A percentile compares a stretch with the other conserved stretches of the same genome.
These are phyloP conservation scores for Aspergillus clavatus DNA, from an alignment of 2,329 filamentous ascomycete genomes.

Conservation along the genomic window DNA sequence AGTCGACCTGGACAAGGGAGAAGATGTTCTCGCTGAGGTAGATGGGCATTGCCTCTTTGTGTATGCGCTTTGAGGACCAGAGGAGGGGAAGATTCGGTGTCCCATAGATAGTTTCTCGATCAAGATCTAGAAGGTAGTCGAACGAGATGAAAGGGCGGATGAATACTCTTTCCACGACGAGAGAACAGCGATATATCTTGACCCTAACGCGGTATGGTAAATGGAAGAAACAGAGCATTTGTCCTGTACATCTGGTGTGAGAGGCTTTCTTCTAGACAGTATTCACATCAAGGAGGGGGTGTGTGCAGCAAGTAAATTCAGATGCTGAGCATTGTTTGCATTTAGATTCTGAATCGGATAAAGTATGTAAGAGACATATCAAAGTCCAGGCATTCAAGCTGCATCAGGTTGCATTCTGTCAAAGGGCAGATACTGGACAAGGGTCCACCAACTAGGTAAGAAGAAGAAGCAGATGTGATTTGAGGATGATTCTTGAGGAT, in stretches of 20 bases:
- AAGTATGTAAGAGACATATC: too few relatives aligned
- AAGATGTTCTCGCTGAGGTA: conserved; percentile 21
- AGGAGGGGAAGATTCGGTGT: conserved; percentile 15
- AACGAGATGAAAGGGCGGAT: conserved; percentile 17
- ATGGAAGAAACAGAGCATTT: conserved; percentile 11
- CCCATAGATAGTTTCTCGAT: conserved; percentile 5
- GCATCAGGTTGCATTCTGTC: too few relatives aligned
- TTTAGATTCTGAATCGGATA: too few relatives aligned
- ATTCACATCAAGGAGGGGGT: too few relatives aligned
- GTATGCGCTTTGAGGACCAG: conserved; percentile 11
- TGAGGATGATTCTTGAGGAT: too few relatives aligned
- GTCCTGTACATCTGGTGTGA: too few relatives aligned
- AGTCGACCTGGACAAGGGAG: conserved; percentile 16
- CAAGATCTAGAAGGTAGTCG: conserved; percentile 4
- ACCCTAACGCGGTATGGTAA: conserved; percentile 14
- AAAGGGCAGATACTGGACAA: conserved; percentile 1
- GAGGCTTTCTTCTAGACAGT: too few relatives aligned
- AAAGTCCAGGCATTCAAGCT: too few relatives aligned
- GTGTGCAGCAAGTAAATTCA: too few relatives aligned
- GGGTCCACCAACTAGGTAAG: too few relatives aligned
- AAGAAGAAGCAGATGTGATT: too few relatives aligned
- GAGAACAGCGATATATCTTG: conserved; percentile 16
- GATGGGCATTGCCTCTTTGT: conserved; percentile 15
- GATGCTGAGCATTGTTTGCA: too few relatives aligned
- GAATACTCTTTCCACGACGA: conserved; percentile 15